Conservation (phyloP, 495 filamentous ascomycete species). For the Darksidea phi region DNA sequence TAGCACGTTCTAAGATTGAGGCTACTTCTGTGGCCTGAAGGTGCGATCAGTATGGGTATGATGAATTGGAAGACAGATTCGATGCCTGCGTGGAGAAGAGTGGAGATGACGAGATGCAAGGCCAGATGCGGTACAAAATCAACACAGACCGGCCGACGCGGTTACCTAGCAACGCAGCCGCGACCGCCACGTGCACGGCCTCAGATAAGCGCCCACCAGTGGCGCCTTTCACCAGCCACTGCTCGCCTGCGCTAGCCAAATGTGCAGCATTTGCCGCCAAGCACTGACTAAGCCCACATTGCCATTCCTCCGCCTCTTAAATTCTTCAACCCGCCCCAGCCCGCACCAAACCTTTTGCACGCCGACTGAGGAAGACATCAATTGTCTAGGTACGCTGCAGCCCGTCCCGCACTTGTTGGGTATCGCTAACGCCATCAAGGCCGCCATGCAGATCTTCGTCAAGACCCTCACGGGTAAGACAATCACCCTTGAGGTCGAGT, state of each 20-base stretch:
- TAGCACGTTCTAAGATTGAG: not conserved
- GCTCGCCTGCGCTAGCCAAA: constrained; percentile 14
- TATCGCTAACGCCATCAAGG: constrained; percentile 20
- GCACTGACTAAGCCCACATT: constrained; percentile 25
- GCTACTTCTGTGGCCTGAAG: not conserved
- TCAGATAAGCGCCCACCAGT: constrained; percentile 6
- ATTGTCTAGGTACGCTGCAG: constrained; percentile 38
- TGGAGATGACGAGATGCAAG: constrained; percentile 16
- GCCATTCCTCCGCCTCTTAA: constrained; percentile 1
- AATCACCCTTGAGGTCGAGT: constrained; percentile 99
- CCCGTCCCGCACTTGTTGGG: not conserved
- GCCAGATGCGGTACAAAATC: constrained; percentile 3
- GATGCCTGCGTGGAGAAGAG: constrained; percentile 2
- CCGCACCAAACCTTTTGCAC: constrained; percentile 24
- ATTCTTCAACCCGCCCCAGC: too few relatives aligned
- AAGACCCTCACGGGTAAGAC: constrained; percentile 99
- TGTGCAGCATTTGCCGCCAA: too few relatives aligned
- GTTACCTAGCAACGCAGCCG: constrained; percentile 29
- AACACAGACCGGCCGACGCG: constrained; percentile 4
- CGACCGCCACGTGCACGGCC: constrained; percentile 1
- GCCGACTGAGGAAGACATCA: constrained; percentile 44
- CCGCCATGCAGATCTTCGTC: constrained; percentile 98
- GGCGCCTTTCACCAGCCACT: constrained; percentile 5
- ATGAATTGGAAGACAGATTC: not conserved
- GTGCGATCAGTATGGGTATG: not conserved